Conservation (phyloP, 1,284 basidiomycete genomes). For the Ceratobasidium sp. region DNA sequence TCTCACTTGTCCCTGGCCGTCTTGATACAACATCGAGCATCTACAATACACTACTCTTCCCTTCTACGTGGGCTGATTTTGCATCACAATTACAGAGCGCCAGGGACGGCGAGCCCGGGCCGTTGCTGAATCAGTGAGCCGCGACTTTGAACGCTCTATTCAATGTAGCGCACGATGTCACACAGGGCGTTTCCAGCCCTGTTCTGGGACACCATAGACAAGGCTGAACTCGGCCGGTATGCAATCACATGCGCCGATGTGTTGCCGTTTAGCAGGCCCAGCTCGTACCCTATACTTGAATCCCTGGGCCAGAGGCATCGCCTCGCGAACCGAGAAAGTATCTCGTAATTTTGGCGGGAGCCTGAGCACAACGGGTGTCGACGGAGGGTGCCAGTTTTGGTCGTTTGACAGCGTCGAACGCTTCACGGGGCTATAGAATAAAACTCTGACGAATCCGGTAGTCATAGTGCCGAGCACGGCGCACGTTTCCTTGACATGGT, state of each 20-base stretch:
- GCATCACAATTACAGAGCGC: slow-evolving; percentile 8
- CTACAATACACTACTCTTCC: slow-evolving; percentile 53
- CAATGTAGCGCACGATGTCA: background rate
- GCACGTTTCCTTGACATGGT: background rate
- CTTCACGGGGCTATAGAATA: slow-evolving; percentile 46
- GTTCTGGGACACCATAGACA: background rate
- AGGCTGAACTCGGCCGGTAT: background rate
- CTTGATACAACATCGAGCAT: slow-evolving; percentile 46
- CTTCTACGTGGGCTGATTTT: slow-evolving; percentile 49
- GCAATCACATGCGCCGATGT: slow-evolving; percentile 15
- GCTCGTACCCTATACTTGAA: slow-evolving; percentile 5
- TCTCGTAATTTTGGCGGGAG: slow-evolving; percentile 38
- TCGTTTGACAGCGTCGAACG: slow-evolving; percentile 42
- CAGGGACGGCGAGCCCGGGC: background rate
- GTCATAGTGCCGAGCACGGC: slow-evolving; percentile 34
- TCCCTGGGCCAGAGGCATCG: slow-evolving; percentile 51
- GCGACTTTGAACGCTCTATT: background rate
- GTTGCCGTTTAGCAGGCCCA: background rate
- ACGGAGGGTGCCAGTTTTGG: slow-evolving; percentile 47
- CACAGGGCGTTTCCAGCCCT: background rate
- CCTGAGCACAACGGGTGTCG: slow-evolving; percentile 35
- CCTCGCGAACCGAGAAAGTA: slow-evolving; percentile 20
- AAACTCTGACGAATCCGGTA: slow-evolving; percentile 34
- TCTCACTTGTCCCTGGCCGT: background rate
- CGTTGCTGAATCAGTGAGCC: background rate